Evolutionary conservation across 2,329 filamentous ascomycete species (phyloP), one percentile per base, ranked within the genome.

Genomic region (Clarireedia paspali): DNA sequence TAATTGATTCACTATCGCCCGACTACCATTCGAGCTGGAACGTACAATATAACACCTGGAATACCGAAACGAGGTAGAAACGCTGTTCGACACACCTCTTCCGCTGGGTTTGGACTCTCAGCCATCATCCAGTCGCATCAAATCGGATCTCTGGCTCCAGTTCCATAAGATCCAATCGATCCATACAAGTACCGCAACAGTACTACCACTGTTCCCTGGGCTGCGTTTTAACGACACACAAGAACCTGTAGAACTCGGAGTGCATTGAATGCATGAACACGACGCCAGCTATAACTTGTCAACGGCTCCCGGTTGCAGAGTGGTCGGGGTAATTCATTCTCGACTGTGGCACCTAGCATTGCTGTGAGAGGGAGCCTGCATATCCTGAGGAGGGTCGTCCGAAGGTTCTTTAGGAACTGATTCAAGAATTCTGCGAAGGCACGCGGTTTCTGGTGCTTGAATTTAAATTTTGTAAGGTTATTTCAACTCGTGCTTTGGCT

Each of bases 231-330:
- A 40, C 14, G 44, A 27, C 27, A 47, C 23, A 47, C 44, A 30
- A 47, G 26, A 23, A 47, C 44, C 27, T 54, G 55, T 60, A 38
- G 20, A 47, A 47, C 20, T 24, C 23, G 12, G 23, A 47, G 20
- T 44, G 24, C 48, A 45, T 36, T 36, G 42, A 51, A 55, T 48
- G 51, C 52, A 48, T 53, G 39, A 50, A 53, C 47, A 53, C 48
- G 39, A 40, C 39, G 38, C 51, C 45, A 56, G 36, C 36, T 24
- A 38, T 52, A 40, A 58, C 34, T 55, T 58, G 49, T 62, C 59
- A 62, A 64, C 59, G 52, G 48, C 47, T 63, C 60, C 51, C 57
- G 58, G 57, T 58, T 56, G 58, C 59, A 62, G 59, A 60, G 56
- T 60, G 52, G 40, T 60, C 62, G 61, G 59, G 59, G 58, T 58